A percentile compares a stretch with the other conserved stretches of the same genome.
These are phyloP conservation scores for Rhodotorula glutinis DNA, from an alignment of 1,284 basidiomycete species.

Conservation along the genomic window DNA sequence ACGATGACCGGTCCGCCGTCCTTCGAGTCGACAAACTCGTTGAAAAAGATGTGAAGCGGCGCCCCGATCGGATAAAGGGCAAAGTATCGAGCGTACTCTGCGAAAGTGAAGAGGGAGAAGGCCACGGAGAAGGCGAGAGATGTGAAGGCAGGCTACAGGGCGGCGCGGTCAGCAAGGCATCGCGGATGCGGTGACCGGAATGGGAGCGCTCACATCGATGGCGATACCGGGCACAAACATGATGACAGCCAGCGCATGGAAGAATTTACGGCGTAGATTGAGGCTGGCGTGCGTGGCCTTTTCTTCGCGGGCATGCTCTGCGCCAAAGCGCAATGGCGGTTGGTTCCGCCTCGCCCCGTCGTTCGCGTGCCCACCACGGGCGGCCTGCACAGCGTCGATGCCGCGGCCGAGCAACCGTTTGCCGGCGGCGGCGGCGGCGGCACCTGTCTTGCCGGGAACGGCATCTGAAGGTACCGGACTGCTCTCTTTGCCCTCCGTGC, in stretches of 20 bases:
- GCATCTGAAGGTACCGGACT: not conserved
- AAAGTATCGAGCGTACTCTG: conserved; percentile 95
- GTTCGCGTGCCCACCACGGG: not conserved
- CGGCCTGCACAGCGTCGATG: conserved; percentile 7
- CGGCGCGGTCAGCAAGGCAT: not conserved
- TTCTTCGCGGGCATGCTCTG: conserved; percentile 39
- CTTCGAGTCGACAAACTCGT: conserved; percentile 93
- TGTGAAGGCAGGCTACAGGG: conserved; percentile 80
- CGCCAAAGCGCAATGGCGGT: conserved; percentile 25
- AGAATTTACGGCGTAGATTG: conserved; percentile 95
- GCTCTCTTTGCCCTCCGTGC: too few relatives aligned
- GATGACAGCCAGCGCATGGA: conserved; percentile 89
- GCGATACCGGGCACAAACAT: conserved; percentile 95
- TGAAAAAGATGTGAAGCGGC: conserved; percentile 90
- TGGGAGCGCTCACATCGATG: conserved; percentile 68
- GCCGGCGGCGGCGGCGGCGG: conserved; percentile 7
- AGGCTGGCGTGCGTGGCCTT: conserved; percentile 58
- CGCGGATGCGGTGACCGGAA: not conserved
- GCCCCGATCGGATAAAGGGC: conserved; percentile 96
- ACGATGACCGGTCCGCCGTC: conserved; percentile 94
- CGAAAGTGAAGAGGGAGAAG: conserved; percentile 90
- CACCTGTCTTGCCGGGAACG: not conserved
- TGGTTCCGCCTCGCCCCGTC: not conserved
- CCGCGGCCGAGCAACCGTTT: conserved; percentile 15
- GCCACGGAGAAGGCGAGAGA: conserved; percentile 91